These are phyloP conservation scores for Exophiala mesophila DNA, from an alignment of 2,329 filamentous ascomycete genomes.

Conservation along the genomic window DNA sequence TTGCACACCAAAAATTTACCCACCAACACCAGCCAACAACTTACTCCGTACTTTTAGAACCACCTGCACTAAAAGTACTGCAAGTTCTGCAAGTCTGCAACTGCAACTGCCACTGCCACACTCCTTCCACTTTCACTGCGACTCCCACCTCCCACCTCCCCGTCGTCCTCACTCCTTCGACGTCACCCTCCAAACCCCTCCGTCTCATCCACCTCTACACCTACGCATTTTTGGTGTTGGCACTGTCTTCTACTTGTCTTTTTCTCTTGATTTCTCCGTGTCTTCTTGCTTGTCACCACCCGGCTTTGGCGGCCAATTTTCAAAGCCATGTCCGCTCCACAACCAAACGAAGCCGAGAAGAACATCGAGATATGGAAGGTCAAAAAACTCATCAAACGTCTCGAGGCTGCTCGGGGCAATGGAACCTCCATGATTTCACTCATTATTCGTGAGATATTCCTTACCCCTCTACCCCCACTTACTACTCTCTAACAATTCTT, in stretches of 20 bases:
- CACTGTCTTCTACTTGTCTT: constrained; percentile 1
- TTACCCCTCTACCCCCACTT: not conserved
- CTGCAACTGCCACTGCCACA: too few relatives aligned
- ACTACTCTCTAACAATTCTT: constrained; percentile 24
- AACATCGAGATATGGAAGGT: constrained; percentile 89
- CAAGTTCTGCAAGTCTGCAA: too few relatives aligned
- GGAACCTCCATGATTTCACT: constrained; percentile 99
- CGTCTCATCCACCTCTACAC: not conserved
- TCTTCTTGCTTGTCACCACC: too few relatives aligned
- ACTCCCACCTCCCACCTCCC: too few relatives aligned
- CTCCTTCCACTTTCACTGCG: too few relatives aligned
- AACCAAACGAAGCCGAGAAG: constrained; percentile 94
- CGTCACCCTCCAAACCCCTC: not conserved
- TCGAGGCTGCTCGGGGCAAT: constrained; percentile 95
- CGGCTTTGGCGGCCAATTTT: constrained; percentile 14
- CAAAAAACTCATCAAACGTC: constrained; percentile 98
- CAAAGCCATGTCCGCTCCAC: constrained; percentile 73
- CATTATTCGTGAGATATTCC: constrained; percentile 75
- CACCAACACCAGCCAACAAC: too few relatives aligned
- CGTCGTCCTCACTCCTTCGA: too few relatives aligned
- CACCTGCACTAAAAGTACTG: too few relatives aligned
- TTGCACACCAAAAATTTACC: too few relatives aligned
- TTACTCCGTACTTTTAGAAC: too few relatives aligned
- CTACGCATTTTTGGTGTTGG: not conserved
- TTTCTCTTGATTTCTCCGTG: constrained; percentile 3